These are phyloP conservation scores for Babesia gibsoni DNA, from an alignment of 169 alveolate species.

Conservation along the genomic window DNA sequence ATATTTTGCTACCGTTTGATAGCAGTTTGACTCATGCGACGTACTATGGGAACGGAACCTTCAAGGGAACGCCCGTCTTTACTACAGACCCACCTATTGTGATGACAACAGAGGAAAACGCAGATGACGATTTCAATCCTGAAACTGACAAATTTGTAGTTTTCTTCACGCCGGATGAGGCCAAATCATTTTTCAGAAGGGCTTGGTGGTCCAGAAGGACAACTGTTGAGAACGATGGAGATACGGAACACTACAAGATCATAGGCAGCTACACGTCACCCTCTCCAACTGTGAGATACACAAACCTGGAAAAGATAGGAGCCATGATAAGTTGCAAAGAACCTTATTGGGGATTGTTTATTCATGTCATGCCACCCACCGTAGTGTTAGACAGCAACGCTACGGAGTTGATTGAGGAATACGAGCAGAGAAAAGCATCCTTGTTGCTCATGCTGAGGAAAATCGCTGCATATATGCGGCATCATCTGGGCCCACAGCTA, in stretches of 20 bases:
- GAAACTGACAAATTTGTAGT: conserved; percentile 16
- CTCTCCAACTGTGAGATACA: conserved; percentile 12
- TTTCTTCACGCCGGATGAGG: conserved; percentile 29
- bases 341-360: conserved; percentile 31
- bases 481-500: no score
- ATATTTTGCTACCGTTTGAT: conserved; percentile 22
- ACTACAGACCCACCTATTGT: conserved; percentile 59
- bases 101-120: background rate
- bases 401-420: no score
- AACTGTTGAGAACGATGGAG: background rate
- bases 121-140: background rate
- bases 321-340: conserved; percentile 8
- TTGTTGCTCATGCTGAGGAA: no score
- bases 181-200: conserved; percentile 14
- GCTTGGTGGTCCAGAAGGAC: conserved; percentile 27
- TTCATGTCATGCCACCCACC: conserved; percentile 21
- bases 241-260: background rate
- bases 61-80: conserved; percentile 57
- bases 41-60: conserved; percentile 5
- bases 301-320: conserved; percentile 49
- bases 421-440: no score
- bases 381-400: background rate
- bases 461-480: no score
- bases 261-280: background rate
- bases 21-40: conserved; percentile 46